Evolutionary conservation across 1,284 basidiomycete species (phyloP).

Genomic region (Entoloma clypeatum): DNA sequence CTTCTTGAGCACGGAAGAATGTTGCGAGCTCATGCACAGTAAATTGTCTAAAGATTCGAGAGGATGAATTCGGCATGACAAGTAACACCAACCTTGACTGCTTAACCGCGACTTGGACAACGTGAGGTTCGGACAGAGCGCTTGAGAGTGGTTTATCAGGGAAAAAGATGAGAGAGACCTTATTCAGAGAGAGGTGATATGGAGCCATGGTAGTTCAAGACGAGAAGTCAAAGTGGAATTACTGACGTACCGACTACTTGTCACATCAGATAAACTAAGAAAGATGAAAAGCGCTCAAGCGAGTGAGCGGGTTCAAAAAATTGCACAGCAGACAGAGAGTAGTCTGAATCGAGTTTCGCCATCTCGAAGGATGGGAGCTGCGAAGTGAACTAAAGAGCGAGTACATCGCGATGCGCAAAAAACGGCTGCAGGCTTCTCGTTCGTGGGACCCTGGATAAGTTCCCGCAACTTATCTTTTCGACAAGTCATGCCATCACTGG

Average conservation of each 20-base stretch:
- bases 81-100: slow-evolving; percentile 5
- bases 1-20: slow-evolving; percentile 14
- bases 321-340: slow-evolving; percentile 40
- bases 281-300: slow-evolving; percentile 16
- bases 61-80: neutral
- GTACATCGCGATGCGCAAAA: slow-evolving; percentile 9
- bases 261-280: too few species aligned
- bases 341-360: slow-evolving; percentile 44
- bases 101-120: slow-evolving; percentile 18
- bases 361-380: slow-evolving; percentile 28
- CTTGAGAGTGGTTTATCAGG: slow-evolving; percentile 6
- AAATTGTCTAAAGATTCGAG: slow-evolving; percentile 7
- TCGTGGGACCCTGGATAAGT: slow-evolving; percentile 16
- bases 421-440: slow-evolving; percentile 16
- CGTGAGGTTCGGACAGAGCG: slow-evolving; percentile 8
- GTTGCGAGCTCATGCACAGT: slow-evolving; percentile 5
- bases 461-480: neutral
- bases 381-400: slow-evolving; percentile 41
- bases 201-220: slow-evolving; percentile 10
- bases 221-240: neutral
- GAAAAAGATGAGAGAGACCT: slow-evolving; percentile 18
- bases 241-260: too few species aligned
- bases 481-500: too few species aligned
- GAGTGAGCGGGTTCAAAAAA: slow-evolving; percentile 28
- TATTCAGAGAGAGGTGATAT: slow-evolving; percentile 15